Evolutionary conservation across 164 flowering plant species (phyloP).

Genomic region (Malania oleifera): DNA sequence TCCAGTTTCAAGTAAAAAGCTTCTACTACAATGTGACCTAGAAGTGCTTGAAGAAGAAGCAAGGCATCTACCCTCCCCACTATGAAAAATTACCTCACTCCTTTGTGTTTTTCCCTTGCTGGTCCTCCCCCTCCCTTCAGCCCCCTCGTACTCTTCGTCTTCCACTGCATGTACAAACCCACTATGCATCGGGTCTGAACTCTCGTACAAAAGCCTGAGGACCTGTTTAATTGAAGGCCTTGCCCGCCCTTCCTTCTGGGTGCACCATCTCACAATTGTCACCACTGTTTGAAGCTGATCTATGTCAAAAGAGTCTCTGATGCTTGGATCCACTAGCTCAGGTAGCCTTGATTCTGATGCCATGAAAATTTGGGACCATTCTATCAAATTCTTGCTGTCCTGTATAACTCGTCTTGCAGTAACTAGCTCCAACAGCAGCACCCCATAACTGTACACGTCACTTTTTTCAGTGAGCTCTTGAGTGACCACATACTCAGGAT

Average conservation of each 20-base stretch:
- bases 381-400: conserved; percentile 78
- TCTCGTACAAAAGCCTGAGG: conserved; percentile 76
- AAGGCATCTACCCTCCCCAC: conserved; percentile 73
- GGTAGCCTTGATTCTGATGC: conserved; percentile 48
- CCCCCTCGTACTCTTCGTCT: conserved; percentile 56
- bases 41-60: conserved; percentile 93
- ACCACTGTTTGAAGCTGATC: conserved; percentile 74
- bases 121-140: conserved; percentile 35
- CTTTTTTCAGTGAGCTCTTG: conserved; percentile 96
- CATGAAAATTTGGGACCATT: conserved; percentile 66
- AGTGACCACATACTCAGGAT: conserved; percentile 86
- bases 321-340: conserved; percentile 70
- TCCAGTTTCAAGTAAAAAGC: conserved; percentile 79
- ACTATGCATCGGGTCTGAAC: conserved; percentile 65
- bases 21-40: conserved; percentile 86
- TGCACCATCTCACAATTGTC: conserved; percentile 80
- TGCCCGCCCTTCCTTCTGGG: conserved; percentile 69
- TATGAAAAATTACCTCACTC: conserved; percentile 43
- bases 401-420: conserved; percentile 76
- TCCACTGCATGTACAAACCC: conserved; percentile 61
- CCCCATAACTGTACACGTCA: conserved; percentile 95
- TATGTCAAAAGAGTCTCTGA: conserved; percentile 55
- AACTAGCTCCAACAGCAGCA: conserved; percentile 73
- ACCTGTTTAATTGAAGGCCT: conserved; percentile 96
- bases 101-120: conserved; percentile 52